A percentile compares a stretch with the other conserved stretches of the same genome.
phyloP scores from a whole-genome alignment of 106 monocot species.

The Dactylorhiza incarnata region DNA sequence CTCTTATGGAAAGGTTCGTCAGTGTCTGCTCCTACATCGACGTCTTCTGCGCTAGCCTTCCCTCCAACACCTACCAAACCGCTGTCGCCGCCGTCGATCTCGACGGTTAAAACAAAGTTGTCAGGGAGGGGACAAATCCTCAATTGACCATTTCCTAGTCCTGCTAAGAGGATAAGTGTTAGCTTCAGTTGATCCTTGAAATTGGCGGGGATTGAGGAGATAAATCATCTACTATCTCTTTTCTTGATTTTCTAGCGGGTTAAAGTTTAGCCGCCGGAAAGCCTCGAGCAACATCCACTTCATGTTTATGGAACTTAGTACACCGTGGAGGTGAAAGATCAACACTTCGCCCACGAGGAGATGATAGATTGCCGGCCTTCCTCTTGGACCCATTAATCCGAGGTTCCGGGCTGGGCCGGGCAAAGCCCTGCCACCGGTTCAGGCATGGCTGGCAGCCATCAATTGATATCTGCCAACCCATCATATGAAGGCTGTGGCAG shows the following conservation, averaged over 20 bases:
- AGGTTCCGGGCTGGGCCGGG: too few relatives aligned
- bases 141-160: neutral
- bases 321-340: slow-evolving; percentile 16
- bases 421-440: too few relatives aligned
- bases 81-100: too few relatives aligned
- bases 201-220: neutral
- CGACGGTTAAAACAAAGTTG: neutral
- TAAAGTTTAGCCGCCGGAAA: neutral
- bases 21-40: too few relatives aligned
- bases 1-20: too few relatives aligned
- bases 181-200: neutral
- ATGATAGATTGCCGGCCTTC: slow-evolving; percentile 26
- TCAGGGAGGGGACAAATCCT: slow-evolving; percentile 20
- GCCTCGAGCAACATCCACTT: neutral
- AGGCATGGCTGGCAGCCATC: too few relatives aligned
- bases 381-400: neutral
- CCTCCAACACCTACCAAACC: too few relatives aligned
- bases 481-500: too few relatives aligned
- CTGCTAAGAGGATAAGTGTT: neutral
- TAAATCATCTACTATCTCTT: neutral
- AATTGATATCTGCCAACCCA: too few relatives aligned
- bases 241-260: neutral
- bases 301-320: neutral
- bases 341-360: slow-evolving; percentile 29
- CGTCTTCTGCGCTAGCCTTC: too few relatives aligned